Conservation (phyloP, 1,284 basidiomycete species). For the Papiliotrema nemorosa region DNA sequence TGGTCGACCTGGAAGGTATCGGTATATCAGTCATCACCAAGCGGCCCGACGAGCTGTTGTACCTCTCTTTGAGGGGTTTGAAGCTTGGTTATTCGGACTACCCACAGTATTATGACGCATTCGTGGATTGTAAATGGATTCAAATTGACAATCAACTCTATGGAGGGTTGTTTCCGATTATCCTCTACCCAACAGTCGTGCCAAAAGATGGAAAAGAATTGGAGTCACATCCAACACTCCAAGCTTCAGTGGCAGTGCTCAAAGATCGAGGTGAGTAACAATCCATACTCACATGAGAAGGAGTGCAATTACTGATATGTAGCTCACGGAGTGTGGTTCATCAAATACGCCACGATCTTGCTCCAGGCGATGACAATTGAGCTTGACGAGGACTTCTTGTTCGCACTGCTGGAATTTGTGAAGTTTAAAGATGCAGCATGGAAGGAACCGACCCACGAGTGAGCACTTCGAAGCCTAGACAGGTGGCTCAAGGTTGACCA, state of each 20-base stretch:
- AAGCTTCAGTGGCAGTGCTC: conserved; percentile 80
- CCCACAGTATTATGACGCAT: conserved; percentile 73
- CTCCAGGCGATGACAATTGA: conserved; percentile 94
- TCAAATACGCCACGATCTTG: conserved; percentile 95
- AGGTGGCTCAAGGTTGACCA: not conserved
- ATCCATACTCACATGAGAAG: too few relatives aligned
- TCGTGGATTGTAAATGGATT: conserved; percentile 78
- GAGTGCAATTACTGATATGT: conserved; percentile 2
- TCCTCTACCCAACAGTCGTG: conserved; percentile 91
- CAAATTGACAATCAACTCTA: conserved; percentile 98
- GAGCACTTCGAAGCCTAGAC: conserved; percentile 39
- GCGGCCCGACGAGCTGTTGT: conserved; percentile 83
- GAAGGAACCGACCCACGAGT: conserved; percentile 75
- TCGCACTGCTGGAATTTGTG: conserved; percentile 84
- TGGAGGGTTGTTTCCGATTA: conserved; percentile 91
- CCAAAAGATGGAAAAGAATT: conserved; percentile 73
- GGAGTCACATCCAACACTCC: conserved; percentile 85
- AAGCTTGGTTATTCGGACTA: conserved; percentile 85
- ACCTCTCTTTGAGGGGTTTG: conserved; percentile 74
- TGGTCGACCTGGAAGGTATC: conserved; percentile 81
- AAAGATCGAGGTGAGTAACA: conserved; percentile 84
- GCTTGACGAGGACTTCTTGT: conserved; percentile 94
- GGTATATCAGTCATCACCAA: conserved; percentile 91
- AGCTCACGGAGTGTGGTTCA: conserved; percentile 93
- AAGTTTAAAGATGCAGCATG: conserved; percentile 88